Percentiles rank a stretch among this genome's conserved stretches.
These are phyloP conservation scores for Sclerotinia spermophila DNA, from an alignment of 2,329 filamentous ascomycete genomes.

Conservation along the genomic window DNA sequence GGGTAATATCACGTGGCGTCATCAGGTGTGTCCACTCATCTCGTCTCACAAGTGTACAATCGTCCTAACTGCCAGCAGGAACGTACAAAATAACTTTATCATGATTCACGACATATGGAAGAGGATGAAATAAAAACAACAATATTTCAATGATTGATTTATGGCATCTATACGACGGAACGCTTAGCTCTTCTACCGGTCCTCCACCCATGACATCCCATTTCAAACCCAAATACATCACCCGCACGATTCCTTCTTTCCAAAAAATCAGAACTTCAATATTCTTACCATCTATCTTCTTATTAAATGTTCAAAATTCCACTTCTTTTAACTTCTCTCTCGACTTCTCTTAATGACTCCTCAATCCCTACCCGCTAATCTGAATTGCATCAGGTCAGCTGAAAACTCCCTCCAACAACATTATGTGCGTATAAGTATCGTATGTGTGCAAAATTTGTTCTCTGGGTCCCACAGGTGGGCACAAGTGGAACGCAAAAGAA, in stretches of 20 bases:
- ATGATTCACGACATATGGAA: background rate
- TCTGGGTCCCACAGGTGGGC: background rate
- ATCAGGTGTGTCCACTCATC: background rate
- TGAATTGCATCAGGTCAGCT: no score
- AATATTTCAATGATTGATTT: background rate
- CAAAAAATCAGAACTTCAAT: background rate
- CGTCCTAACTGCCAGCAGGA: background rate
- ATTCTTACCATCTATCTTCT: no score
- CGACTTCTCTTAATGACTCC: no score
- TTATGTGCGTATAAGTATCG: background rate
- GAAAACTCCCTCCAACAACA: background rate
- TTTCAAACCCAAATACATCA: background rate
- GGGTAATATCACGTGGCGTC: background rate
- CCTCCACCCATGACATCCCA: background rate
- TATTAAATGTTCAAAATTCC: no score
- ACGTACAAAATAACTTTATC: background rate
- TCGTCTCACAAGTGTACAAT: background rate
- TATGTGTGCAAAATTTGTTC: background rate
- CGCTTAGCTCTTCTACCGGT: background rate
- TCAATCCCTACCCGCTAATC: background rate
- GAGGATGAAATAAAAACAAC: background rate
- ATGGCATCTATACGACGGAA: background rate
- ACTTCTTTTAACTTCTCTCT: background rate
- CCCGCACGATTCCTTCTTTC: accelerated
- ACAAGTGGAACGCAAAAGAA: background rate